phyloP scores from a whole-genome alignment of 176 grass and related monocot species.

The Dendrocalamus sinicus region DNA sequence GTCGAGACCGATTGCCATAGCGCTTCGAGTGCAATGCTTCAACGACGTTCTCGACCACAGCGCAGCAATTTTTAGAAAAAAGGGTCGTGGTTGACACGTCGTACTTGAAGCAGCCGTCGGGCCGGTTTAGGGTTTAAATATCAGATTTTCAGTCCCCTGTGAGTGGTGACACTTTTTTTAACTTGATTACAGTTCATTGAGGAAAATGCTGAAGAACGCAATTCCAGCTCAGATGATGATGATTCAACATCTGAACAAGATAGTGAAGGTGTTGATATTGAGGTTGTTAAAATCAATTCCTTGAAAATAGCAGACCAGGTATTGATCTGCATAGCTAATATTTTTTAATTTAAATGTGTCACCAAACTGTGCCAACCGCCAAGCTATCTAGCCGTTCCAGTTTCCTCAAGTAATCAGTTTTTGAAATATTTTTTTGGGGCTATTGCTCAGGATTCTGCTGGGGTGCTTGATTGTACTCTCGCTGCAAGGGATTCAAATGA shows the following conservation, averaged over 20 bases:
- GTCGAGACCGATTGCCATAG: too few relatives aligned
- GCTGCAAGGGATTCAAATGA: slow-evolving; percentile 11
- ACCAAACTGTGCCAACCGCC: neutral
- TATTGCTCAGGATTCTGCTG: slow-evolving; percentile 22
- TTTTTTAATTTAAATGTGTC: neutral
- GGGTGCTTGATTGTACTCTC: slow-evolving; percentile 21
- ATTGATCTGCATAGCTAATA: neutral
- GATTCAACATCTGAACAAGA: slow-evolving; percentile 31
- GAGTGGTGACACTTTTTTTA: slow-evolving; percentile 6
- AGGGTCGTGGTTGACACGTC: too few relatives aligned
- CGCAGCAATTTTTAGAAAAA: too few relatives aligned
- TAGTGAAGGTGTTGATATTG: slow-evolving; percentile 32
- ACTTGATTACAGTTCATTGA: slow-evolving; percentile 69
- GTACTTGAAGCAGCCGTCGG: too few relatives aligned
- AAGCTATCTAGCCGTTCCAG: neutral
- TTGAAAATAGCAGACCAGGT: slow-evolving; percentile 73
- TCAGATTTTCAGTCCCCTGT: neutral
- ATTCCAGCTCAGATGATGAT: slow-evolving; percentile 49
- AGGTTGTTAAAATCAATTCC: slow-evolving; percentile 45
- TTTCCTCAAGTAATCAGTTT: slow-evolving; percentile 10
- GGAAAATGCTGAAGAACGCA: slow-evolving; percentile 55
- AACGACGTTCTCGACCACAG: too few relatives aligned
- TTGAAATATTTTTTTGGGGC: neutral
- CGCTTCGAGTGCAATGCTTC: too few relatives aligned
- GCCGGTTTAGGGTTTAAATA: neutral